phyloP scores from a whole-genome alignment of 2,329 filamentous ascomycete species.

The Triangularia setosa region DNA sequence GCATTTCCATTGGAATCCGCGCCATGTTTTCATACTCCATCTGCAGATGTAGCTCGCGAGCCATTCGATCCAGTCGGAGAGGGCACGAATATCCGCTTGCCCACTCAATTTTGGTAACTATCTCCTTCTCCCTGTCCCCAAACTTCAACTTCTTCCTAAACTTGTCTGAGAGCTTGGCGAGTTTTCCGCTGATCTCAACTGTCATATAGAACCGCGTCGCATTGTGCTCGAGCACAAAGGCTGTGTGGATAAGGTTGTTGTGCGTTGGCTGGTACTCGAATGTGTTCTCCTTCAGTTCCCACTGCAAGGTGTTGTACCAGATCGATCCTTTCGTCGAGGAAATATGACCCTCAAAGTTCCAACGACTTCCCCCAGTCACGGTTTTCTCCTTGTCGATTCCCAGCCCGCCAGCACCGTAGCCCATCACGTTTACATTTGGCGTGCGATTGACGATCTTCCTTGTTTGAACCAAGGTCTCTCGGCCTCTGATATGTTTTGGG shows the following conservation, averaged over 20 bases:
- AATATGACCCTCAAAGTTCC: constrained; percentile 21
- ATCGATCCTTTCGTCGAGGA: constrained; percentile 5
- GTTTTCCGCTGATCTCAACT: constrained; percentile 22
- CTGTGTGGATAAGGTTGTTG: constrained; percentile 20
- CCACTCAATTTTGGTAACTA: constrained; percentile 23
- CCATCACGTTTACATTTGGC: constrained; percentile 15
- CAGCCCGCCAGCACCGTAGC: constrained; percentile 18
- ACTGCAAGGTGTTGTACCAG: constrained; percentile 17
- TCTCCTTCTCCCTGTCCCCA: constrained; percentile 11
- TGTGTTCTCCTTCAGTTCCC: constrained; percentile 18
- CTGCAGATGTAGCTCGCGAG: constrained; percentile 7
- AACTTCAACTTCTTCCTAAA: constrained; percentile 17
- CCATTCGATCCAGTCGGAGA: constrained; percentile 15
- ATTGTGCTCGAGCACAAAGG: constrained; percentile 22
- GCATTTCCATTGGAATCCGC: constrained; percentile 16
- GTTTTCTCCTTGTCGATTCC: constrained; percentile 15
- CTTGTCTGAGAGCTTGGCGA: constrained; percentile 10
- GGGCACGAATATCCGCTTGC: constrained; percentile 11
- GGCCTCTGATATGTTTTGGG: constrained; percentile 16
- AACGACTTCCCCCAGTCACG: constrained; percentile 8
- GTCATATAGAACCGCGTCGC: constrained; percentile 22
- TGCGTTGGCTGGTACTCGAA: constrained; percentile 17
- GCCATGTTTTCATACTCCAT: constrained; percentile 20
- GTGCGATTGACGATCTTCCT: constrained; percentile 10
- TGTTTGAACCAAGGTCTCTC: constrained; percentile 11